Conservation (phyloP, 805 yeast species). For the Metschnikowia continentalis region DNA sequence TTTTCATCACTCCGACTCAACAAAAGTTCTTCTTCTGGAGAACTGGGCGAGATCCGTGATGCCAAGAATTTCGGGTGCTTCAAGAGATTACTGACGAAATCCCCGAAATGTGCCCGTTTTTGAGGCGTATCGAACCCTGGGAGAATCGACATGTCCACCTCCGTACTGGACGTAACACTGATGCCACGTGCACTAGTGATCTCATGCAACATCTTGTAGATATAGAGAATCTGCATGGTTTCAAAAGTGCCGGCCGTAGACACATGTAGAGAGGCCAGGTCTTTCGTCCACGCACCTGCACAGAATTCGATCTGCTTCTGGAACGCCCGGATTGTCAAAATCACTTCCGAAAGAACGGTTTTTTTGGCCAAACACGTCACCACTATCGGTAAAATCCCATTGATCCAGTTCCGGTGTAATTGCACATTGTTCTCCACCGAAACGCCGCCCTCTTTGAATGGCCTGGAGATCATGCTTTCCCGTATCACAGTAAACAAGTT, state of each 20-base stretch:
- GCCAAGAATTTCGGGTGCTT: slow-evolving; percentile 84
- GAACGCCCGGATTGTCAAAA: slow-evolving; percentile 60
- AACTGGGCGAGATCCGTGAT: slow-evolving; percentile 60
- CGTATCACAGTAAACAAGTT: slow-evolving; percentile 65
- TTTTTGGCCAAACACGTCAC: slow-evolving; percentile 56
- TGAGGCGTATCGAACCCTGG: slow-evolving; percentile 61
- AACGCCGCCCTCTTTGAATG: slow-evolving; percentile 63
- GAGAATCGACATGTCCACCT: slow-evolving; percentile 30
- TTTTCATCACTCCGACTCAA: slow-evolving; percentile 44
- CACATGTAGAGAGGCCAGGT: slow-evolving; percentile 40
- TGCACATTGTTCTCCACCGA: slow-evolving; percentile 48
- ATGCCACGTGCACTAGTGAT: slow-evolving; percentile 52
- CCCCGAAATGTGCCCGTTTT: slow-evolving; percentile 56
- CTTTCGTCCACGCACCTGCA: slow-evolving; percentile 64
- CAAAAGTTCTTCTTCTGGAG: slow-evolving; percentile 58
- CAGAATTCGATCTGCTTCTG: slow-evolving; percentile 61
- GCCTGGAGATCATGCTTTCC: slow-evolving; percentile 68
- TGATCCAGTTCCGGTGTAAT: slow-evolving; percentile 79
- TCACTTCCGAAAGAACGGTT: slow-evolving; percentile 61
- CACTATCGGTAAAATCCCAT: slow-evolving; percentile 70
- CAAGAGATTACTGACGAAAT: slow-evolving; percentile 63
- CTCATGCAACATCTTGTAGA: slow-evolving; percentile 54
- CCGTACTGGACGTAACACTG: slow-evolving; percentile 11
- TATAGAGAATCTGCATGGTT: slow-evolving; percentile 56
- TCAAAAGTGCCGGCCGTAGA: slow-evolving; percentile 36